Conservation (phyloP, 108 stramenopile genomes). For the Chaetoceros tenuissimus region DNA sequence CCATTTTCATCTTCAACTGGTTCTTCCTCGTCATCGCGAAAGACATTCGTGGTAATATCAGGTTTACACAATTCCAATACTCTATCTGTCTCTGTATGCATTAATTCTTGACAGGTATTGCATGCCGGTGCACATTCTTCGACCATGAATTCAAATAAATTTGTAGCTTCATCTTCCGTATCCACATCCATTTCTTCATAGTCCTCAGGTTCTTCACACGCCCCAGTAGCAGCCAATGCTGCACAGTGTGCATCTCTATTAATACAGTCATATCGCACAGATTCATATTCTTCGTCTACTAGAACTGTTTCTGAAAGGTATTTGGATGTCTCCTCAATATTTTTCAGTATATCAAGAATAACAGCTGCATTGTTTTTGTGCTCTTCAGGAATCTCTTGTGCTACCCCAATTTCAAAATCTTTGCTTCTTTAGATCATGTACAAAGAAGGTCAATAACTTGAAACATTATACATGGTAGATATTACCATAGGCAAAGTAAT, state of each 20-base stretch:
- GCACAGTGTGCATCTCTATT: background rate
- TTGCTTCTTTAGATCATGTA: conserved; percentile 19
- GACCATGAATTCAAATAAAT: conserved; percentile 8
- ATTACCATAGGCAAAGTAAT: conserved; percentile 48
- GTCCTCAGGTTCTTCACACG: background rate
- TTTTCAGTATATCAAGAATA: background rate
- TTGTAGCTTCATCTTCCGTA: background rate
- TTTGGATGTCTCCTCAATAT: background rate
- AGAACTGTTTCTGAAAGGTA: background rate
- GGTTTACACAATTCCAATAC: background rate
- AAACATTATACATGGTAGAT: conserved; percentile 21
- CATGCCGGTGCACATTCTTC: conserved; percentile 65
- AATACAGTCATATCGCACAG: background rate
- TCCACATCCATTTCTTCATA: background rate
- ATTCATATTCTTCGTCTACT: background rate
- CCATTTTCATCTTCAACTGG: no score
- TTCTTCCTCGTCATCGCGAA: background rate
- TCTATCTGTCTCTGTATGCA: background rate
- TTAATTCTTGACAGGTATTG: conserved; percentile 40
- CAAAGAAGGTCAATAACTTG: conserved; percentile 16
- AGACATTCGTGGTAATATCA: background rate
- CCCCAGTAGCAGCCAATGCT: background rate
- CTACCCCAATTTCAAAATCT: background rate
- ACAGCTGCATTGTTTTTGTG: background rate
- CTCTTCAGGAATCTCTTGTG: background rate